Evolutionary conservation across 345 rosid genomes (phyloP).

Genomic region (Eucalyptus paniculata): DNA sequence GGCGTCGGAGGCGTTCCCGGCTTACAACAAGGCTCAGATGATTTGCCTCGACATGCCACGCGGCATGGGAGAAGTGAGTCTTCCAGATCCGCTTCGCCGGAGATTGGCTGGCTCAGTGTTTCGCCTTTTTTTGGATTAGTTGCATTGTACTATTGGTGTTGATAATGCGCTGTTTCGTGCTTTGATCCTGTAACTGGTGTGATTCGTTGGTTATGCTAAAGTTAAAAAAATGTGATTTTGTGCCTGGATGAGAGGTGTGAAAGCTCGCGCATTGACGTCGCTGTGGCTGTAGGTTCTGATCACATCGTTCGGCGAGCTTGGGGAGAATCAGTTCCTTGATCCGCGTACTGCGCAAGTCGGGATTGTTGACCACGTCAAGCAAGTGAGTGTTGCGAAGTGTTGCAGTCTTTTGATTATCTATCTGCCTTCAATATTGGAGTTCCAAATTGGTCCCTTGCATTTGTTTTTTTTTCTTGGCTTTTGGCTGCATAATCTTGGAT

Average conservation of each 20-base stretch:
- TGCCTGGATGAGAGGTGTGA: background rate
- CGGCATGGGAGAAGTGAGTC: slow-evolving; percentile 61
- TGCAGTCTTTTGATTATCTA: background rate
- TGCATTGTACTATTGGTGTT: background rate
- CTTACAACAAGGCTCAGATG: slow-evolving; percentile 84
- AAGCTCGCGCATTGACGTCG: background rate
- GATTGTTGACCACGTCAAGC: slow-evolving; percentile 80
- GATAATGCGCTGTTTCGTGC: background rate
- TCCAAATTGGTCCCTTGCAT: background rate
- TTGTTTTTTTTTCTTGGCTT: background rate
- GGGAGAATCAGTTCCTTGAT: slow-evolving; percentile 64
- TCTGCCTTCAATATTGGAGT: background rate
- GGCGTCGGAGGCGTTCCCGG: slow-evolving; percentile 74
- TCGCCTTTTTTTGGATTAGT: background rate
- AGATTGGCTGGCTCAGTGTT: background rate
- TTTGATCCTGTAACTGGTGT: background rate
- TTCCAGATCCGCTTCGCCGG: background rate
- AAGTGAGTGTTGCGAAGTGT: slow-evolving; percentile 24
- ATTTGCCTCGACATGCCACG: slow-evolving; percentile 73
- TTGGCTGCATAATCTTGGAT: background rate
- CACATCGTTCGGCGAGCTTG: slow-evolving; percentile 56
- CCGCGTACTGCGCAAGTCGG: slow-evolving; percentile 94
- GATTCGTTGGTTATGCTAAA: background rate
- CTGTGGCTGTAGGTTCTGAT: slow-evolving; percentile 44
- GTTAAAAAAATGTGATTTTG: background rate